These are phyloP conservation scores for Colletotrichum echinochloae DNA, from an alignment of 2,329 filamentous ascomycete species.

Conservation along the genomic window DNA sequence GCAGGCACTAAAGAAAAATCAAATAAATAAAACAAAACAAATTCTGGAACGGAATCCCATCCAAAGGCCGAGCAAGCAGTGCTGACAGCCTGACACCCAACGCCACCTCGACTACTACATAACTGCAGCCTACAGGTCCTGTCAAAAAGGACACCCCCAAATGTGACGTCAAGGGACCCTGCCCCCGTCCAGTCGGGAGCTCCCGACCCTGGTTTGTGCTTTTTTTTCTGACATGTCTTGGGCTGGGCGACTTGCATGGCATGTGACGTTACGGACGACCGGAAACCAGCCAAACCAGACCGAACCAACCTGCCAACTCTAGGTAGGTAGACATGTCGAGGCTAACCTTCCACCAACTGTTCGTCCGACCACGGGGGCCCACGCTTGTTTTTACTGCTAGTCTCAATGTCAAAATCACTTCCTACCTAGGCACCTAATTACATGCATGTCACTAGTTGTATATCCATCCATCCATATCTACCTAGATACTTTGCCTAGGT, in stretches of 20 bases:
- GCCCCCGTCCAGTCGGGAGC: slow-evolving; percentile 33
- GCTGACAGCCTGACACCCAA: no score
- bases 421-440: neutral
- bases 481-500: neutral
- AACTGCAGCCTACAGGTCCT: no score
- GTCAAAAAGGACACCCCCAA: no score
- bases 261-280: slow-evolving; percentile 39
- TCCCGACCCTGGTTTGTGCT: slow-evolving; percentile 30
- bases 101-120: no score
- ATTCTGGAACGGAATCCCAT: no score
- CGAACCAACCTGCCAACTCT: neutral
- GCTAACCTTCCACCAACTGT: neutral
- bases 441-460: neutral
- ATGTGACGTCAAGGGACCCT: slow-evolving; percentile 36
- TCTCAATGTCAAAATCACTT: neutral
- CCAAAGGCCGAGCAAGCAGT: no score
- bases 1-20: no score
- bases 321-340: neutral
- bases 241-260: slow-evolving; percentile 27
- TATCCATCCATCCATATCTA: no score
- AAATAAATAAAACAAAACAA: no score
- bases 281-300: neutral
- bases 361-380: neutral
- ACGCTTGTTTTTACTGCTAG: neutral
- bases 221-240: neutral